A percentile compares a stretch with the other conserved stretches of the same genome.
These are phyloP conservation scores for Phaseolus lunatus DNA, from an alignment of 306 rosid species.

Conservation along the genomic window DNA sequence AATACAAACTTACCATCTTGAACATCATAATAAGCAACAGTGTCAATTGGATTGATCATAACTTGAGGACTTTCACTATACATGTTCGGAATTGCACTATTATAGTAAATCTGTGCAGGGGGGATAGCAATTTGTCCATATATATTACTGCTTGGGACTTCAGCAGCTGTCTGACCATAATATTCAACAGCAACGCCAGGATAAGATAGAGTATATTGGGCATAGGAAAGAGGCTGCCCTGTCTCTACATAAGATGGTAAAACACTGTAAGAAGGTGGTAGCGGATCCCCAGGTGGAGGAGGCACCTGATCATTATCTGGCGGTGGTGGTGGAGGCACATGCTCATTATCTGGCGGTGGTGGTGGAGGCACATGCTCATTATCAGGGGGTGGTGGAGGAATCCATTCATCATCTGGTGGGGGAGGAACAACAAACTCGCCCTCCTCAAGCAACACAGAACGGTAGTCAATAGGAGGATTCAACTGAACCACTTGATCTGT, in stretches of 20 bases:
- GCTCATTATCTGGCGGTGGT: conserved; percentile 91
- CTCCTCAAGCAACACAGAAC: conserved; percentile 51
- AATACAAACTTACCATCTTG: conserved; percentile 58
- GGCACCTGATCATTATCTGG: conserved; percentile 81
- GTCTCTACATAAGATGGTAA: conserved; percentile 69
- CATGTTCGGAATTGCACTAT: conserved; percentile 58
- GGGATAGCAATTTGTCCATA: conserved; percentile 71
- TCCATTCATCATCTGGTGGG: conserved; percentile 96
- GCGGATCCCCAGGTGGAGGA: conserved; percentile 88
- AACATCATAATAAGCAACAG: conserved; percentile 66
- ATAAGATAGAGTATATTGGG: conserved; percentile 64
- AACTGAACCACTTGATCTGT: conserved; percentile 54
- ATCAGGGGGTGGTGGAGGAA: conserved; percentile 99
- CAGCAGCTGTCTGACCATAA: conserved; percentile 67
- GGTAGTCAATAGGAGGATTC: conserved; percentile 43
- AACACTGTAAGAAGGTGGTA: conserved; percentile 55
- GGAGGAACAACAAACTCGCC: conserved; percentile 64
- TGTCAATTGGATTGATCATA: conserved; percentile 55
- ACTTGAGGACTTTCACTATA: conserved; percentile 63
- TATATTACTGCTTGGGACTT: conserved; percentile 55
- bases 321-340: conserved; percentile 89
- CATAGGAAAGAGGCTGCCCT: conserved; percentile 65
- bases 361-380: conserved; percentile 87
- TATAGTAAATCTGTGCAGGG: conserved; percentile 69
- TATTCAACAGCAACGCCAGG: conserved; percentile 64